Percentiles rank a stretch among this genome's conserved stretches.
Conservation (phyloP, 1,284 basidiomycete genomes). For the Ceratobasidium sp. region DNA sequence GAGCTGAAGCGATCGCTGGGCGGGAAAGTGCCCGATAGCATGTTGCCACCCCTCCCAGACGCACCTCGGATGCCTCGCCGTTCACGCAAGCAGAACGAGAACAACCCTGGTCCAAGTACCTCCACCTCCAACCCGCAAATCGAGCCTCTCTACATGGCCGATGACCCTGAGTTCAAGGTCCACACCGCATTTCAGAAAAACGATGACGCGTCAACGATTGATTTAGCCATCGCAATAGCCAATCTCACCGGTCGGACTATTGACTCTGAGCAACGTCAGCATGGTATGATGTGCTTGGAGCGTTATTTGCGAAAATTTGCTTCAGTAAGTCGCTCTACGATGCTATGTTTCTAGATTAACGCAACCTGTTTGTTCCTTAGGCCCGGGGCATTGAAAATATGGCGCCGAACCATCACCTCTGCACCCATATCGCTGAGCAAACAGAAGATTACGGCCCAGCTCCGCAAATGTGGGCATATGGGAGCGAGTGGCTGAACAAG, state of each 20-base stretch:
- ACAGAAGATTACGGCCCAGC: conserved; percentile 10
- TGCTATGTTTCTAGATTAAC: neutral
- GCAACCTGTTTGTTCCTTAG: neutral
- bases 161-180: conserved; percentile 6
- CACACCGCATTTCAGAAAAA: conserved; percentile 11
- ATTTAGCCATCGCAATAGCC: conserved; percentile 21
- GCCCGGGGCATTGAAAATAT: conserved; percentile 24
- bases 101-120: neutral
- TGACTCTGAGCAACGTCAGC: conserved; percentile 1
- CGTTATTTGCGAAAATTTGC: conserved; percentile 19
- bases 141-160: conserved; percentile 7
- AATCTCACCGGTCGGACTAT: conserved; percentile 21
- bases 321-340: neutral
- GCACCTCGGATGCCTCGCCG: conserved; percentile 16
- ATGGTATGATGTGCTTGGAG: neutral
- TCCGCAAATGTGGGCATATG: conserved; percentile 23
- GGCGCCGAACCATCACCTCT: conserved; percentile 22
- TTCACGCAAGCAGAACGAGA: neutral
- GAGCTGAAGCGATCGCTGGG: neutral
- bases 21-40: neutral
- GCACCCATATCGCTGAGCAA: conserved; percentile 3
- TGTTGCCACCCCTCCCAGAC: conserved; percentile 21
- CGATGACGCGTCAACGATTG: conserved; percentile 21
- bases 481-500: conserved; percentile 10
- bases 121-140: neutral